These are phyloP conservation scores for Halophytophthora polymorphica DNA, from an alignment of 352 stramenopile species.

Conservation along the genomic window DNA sequence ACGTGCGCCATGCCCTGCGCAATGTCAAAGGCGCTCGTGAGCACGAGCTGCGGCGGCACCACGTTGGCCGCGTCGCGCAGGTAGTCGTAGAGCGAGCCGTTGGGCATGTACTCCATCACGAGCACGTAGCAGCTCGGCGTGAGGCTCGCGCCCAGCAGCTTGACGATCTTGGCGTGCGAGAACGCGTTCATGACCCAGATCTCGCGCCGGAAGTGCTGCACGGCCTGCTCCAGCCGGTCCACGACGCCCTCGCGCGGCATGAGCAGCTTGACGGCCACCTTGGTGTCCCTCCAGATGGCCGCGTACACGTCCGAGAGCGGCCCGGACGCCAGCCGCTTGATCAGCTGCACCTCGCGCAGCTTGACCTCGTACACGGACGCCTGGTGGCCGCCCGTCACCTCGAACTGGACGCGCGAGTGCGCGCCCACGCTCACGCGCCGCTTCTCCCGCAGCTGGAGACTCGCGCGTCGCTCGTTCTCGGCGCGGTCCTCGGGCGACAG, in stretches of 20 bases:
- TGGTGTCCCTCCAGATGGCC: conserved; percentile 70
- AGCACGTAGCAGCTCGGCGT: conserved; percentile 78
- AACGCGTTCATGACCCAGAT: conserved; percentile 80
- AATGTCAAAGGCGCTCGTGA: conserved; percentile 63
- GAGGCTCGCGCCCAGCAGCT: conserved; percentile 71
- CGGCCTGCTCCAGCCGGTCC: conserved; percentile 63
- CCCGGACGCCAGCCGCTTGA: conserved; percentile 69
- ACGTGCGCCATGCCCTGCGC: conserved; percentile 63
- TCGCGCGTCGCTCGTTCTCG: conserved; percentile 58
- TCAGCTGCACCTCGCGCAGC: conserved; percentile 66
- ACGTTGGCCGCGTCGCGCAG: conserved; percentile 73
- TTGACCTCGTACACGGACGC: conserved; percentile 81
- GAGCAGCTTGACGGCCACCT: conserved; percentile 73
- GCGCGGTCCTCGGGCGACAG: conserved; percentile 51
- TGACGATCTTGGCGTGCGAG: conserved; percentile 72
- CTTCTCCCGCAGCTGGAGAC: conserved; percentile 53
- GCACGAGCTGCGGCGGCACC: conserved; percentile 55
- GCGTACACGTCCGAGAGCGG: conserved; percentile 76
- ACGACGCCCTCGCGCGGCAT: conserved; percentile 70
- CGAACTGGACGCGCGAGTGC: conserved; percentile 57
- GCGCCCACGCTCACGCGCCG: conserved; percentile 57
- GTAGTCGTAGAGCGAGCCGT: conserved; percentile 82
- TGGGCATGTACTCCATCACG: conserved; percentile 86
- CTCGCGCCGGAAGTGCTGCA: conserved; percentile 78
- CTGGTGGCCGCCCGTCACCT: conserved; percentile 60